Conservation (phyloP, 805 yeast species). For the Ogataea henricii region DNA sequence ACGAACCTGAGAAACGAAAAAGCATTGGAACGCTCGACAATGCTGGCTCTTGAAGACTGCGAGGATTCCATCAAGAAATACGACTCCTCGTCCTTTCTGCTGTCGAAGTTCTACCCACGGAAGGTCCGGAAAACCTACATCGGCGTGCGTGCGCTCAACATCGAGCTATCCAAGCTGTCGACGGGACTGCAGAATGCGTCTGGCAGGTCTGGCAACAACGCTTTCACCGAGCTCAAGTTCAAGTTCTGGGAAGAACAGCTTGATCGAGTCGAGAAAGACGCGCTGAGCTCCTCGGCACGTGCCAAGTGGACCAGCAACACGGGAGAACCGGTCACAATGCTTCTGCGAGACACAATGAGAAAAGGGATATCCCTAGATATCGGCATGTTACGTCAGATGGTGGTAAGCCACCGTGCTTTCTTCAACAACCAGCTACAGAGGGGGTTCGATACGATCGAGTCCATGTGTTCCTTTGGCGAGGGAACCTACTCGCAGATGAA, state of each 20-base stretch:
- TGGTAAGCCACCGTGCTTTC: slow-evolving; percentile 59
- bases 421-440: slow-evolving; percentile 48
- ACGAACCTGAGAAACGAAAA: neutral
- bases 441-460: slow-evolving; percentile 45
- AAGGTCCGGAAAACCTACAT: slow-evolving; percentile 62
- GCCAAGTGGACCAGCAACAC: neutral
- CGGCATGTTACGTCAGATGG: slow-evolving; percentile 56
- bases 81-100: slow-evolving; percentile 65
- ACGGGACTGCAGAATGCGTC: slow-evolving; percentile 17
- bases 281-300: neutral
- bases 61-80: slow-evolving; percentile 43
- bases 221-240: slow-evolving; percentile 55
- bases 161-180: slow-evolving; percentile 49
- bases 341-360: slow-evolving; percentile 54
- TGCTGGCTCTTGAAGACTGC: slow-evolving; percentile 47
- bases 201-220: slow-evolving; percentile 30
- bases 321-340: slow-evolving; percentile 66
- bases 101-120: slow-evolving; percentile 69
- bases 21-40: slow-evolving; percentile 13
- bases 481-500: slow-evolving; percentile 75
- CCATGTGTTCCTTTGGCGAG: slow-evolving; percentile 76
- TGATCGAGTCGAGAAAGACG: slow-evolving; percentile 37
- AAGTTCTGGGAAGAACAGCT: slow-evolving; percentile 74
- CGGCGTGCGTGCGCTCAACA: slow-evolving; percentile 65
- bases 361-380: slow-evolving; percentile 54